Evolutionary conservation across 257 asterid genomes (phyloP), one percentile per base, ranked within the genome.

Genomic region (Lithospermum erythrorhizon): DNA sequence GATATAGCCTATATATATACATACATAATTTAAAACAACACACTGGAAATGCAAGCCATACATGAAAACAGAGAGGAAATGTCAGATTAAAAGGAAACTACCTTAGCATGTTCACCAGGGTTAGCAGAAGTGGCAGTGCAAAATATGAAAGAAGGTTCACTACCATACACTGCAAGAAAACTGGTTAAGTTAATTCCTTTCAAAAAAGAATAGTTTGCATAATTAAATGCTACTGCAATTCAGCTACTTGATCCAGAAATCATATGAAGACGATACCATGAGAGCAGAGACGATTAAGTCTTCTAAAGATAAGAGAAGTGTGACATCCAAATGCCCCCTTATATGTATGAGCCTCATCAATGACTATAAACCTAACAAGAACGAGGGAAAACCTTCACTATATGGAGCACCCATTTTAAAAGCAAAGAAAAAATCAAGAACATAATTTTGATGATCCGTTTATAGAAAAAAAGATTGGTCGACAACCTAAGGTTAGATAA

Each of bases 321-420:
- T 91, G 96, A 77, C 95, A 82, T 63, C 97, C 98, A 73, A 91
- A 91, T 53, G 89, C 68, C 61, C 98, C 98, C 82, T 89, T 91
- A 74, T 86, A 91, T 58, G 70, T 76, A 80, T 91, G 98, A 73
- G 95, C 94, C 79, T 91, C 98, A 67, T 91, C 98, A 65, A 91
- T 77, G 68, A 88, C 72, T 61, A 91, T 70, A 81, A 79, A 91
- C 75, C 97, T 91, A 82, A 52, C 47, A 55, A 63, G 11, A 59
- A 21, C 45, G 52, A 47, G 30, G 32, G 20, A 63, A 20, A 53
- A 21, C 59, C 22, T 58, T 21, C 17, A 58, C 14, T 48, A 22
- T 21, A 45, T 57, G 70, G 69, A 61, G 53, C 47, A 41, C 49
- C 49, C 16, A 41, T 41, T 5, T 41, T 1, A 41, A 41, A 41